Evolutionary conservation across 2,329 filamentous ascomycete species (phyloP).

Genomic region (Zasmidium citrigriseum): DNA sequence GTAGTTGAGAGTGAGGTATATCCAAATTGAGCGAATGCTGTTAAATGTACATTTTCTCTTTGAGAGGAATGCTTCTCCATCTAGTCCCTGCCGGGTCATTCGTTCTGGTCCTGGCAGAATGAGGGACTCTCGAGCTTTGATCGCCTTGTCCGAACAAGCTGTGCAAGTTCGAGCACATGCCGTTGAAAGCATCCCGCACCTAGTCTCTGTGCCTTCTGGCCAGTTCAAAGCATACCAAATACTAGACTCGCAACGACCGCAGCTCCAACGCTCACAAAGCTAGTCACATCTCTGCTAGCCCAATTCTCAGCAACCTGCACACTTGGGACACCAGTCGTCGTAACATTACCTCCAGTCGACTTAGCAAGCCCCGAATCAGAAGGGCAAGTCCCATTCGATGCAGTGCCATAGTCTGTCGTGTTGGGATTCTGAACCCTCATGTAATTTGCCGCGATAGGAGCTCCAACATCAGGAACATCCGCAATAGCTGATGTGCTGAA

Average conservation of each 20-base stretch:
- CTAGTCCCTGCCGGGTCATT: too few relatives aligned
- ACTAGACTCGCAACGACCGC: not conserved
- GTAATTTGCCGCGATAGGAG: slow-evolving; percentile 31
- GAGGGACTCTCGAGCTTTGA: too few relatives aligned
- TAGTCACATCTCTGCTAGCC: not conserved
- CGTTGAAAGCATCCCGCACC: too few relatives aligned
- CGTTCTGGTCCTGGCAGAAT: too few relatives aligned
- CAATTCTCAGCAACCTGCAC: not conserved
- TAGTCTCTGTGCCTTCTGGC: too few relatives aligned
- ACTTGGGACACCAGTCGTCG: not conserved
- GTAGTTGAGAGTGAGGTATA: too few relatives aligned
- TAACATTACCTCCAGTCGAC: not conserved
- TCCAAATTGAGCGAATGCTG: too few relatives aligned
- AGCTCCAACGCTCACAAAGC: not conserved
- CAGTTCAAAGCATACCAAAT: not conserved
- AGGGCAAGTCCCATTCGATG: slow-evolving; percentile 20
- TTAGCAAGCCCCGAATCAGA: not conserved
- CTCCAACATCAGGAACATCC: slow-evolving; percentile 16
- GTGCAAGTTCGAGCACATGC: too few relatives aligned
- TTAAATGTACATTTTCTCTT: too few relatives aligned
- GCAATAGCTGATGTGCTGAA: slow-evolving; percentile 26
- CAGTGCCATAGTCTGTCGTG: slow-evolving; percentile 14
- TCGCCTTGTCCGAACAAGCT: too few relatives aligned
- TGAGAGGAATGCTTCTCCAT: too few relatives aligned
- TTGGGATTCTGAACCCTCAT: slow-evolving; percentile 25